Percentiles rank a stretch among this genome's conserved stretches.
Evolutionary conservation across 108 stramenopile genomes (phyloP).

Genomic region (Skeletonema potamos): DNA sequence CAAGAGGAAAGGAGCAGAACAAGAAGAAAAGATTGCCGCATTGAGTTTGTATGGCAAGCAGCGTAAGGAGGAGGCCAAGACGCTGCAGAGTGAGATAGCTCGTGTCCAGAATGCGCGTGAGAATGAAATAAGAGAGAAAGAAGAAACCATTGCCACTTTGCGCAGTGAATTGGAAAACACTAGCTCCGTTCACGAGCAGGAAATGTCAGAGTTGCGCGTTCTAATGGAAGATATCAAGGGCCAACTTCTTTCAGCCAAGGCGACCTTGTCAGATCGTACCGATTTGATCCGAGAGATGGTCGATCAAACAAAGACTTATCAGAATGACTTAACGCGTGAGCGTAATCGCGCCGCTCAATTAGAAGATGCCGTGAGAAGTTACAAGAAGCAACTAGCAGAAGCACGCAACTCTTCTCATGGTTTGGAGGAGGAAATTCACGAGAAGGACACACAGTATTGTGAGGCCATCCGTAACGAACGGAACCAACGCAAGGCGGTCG

Average conservation of each 20-base stretch:
- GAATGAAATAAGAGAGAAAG: slow-evolving; percentile 7
- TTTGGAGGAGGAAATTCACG: slow-evolving; percentile 16
- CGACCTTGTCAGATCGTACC: slow-evolving; percentile 33
- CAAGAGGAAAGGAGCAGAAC: slow-evolving; percentile 2
- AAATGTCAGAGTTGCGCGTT: slow-evolving; percentile 3
- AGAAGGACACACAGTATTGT: slow-evolving; percentile 17
- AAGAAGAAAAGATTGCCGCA: slow-evolving; percentile 13
- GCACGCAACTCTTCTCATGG: neutral
- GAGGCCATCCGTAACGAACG: slow-evolving; percentile 26
- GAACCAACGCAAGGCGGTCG: slow-evolving; percentile 24
- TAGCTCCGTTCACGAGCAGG: slow-evolving; percentile 6
- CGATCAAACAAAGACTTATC: slow-evolving; percentile 14
- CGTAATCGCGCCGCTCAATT: slow-evolving; percentile 7
- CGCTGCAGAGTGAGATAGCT: slow-evolving; percentile 17
- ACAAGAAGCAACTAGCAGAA: slow-evolving; percentile 14
- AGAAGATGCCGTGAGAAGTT: slow-evolving; percentile 4
- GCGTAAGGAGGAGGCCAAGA: slow-evolving; percentile 25
- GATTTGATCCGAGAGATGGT: slow-evolving; percentile 34
- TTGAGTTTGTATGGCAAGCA: slow-evolving; percentile 22
- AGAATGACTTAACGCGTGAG: slow-evolving; percentile 24
- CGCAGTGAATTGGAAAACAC: slow-evolving; percentile 10
- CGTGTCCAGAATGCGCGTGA: neutral
- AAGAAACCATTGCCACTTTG: slow-evolving; percentile 6
- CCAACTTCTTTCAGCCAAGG: slow-evolving; percentile 19
- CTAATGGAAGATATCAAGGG: slow-evolving; percentile 6